Conservation (phyloP, 1,284 basidiomycete genomes). For the Ganoderma meredithae region DNA sequence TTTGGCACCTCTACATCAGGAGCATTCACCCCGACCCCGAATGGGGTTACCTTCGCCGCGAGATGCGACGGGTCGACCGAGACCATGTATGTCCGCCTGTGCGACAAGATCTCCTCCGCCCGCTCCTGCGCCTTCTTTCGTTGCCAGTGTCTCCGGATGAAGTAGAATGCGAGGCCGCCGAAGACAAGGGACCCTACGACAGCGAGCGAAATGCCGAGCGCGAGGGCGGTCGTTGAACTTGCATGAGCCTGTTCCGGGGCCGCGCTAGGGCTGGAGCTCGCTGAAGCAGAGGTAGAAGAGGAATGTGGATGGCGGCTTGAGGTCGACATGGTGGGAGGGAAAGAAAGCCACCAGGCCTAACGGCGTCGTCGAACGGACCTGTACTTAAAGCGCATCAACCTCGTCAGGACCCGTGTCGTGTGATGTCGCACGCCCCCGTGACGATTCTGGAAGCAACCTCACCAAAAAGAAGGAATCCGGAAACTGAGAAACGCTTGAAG, state of each 20-base stretch:
- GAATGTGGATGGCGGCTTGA: slow-evolving; percentile 9
- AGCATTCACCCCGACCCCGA: slow-evolving; percentile 30
- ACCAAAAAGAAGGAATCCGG: neutral
- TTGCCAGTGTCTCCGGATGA: slow-evolving; percentile 28
- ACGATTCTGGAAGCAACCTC: slow-evolving; percentile 10
- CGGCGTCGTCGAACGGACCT: neutral
- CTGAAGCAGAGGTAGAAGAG: neutral
- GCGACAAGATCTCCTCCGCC: slow-evolving; percentile 25
- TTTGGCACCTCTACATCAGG: slow-evolving; percentile 33
- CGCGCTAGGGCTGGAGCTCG: slow-evolving; percentile 3
- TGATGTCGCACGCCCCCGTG: slow-evolving; percentile 20
- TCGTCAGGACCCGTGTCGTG: neutral
- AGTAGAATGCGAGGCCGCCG: slow-evolving; percentile 30
- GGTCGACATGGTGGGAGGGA: slow-evolving; percentile 26
- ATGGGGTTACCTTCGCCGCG: slow-evolving; percentile 39
- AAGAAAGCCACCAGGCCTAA: slow-evolving; percentile 18
- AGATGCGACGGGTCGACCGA: slow-evolving; percentile 36
- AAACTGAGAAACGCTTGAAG: neutral
- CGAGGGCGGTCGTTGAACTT: slow-evolving; percentile 20
- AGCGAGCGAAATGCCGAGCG: slow-evolving; percentile 34
- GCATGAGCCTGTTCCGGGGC: slow-evolving; percentile 9
- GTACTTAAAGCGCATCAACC: neutral
- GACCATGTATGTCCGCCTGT: slow-evolving; percentile 31
- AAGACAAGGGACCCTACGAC: slow-evolving; percentile 31
- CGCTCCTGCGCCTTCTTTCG: slow-evolving; percentile 16